Evolutionary conservation across 176 grass and related monocot species (phyloP).

Genomic region (maize (Zea mays)): Zm-B73-REFERENCE-NAM-5.0 NC_050102.1:172629001-172629500

Average conservation of each 20-base stretch:
- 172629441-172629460: too few species aligned
- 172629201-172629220: neutral
- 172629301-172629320: neutral
- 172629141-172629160: neutral
- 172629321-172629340: neutral
- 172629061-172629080: conserved; percentile 67
- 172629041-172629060: conserved; percentile 85
- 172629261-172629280: neutral
- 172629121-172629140: neutral
- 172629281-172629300: neutral
- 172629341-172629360: too few species aligned
- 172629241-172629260: neutral
- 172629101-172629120: neutral
- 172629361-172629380: too few species aligned
- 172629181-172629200: neutral
- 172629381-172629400: too few species aligned
- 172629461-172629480: too few species aligned
- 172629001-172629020: conserved; percentile 70
- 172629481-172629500: too few species aligned
- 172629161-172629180: neutral
- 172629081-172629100: conserved; percentile 68
- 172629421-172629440: too few species aligned
- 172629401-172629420: too few species aligned
- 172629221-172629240: neutral
- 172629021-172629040: conserved; percentile 82